Base-by-base conservation (phyloP, 768 basidiomycete species). In the Termitomyces heimii region DNA sequence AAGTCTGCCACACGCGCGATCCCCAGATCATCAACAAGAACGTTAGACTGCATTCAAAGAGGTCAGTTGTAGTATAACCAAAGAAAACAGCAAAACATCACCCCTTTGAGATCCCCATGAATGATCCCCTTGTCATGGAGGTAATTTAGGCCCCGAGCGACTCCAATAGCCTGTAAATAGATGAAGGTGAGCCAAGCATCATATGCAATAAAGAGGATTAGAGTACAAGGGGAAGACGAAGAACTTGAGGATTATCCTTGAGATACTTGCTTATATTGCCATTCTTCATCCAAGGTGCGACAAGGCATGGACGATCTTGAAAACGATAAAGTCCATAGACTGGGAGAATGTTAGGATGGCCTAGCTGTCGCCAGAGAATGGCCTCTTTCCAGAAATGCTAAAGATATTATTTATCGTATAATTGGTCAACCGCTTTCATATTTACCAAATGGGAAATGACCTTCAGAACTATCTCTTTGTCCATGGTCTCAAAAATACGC, bases 261-360 rank as follows among this genome's bases (percentile, higher is more conserved):
- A 44, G 54, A 26, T 46, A 46, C 22, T 34, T 54, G n/a, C 13
- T 65, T 12, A 72, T 61, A 43, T 70, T 71, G 0, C 72, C 73
- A 47, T 70, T 67, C 29, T 72, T 63, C 73, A 73, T 72, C 73
- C 71, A 75, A 5, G 73, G 70, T 4, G 70, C 69, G 2, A 74
- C 70, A 39, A 73, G 65, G 50, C 70, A 71, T 12, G 72, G 56
- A 39, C 70, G 61, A 9, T 57, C 56, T 26, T 62, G 55, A 10
- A 54, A 56, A 31, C 69, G 67, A 34, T 58, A 60, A 7, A 69
- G 52, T 3, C 75, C 74, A 14, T 69, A 70, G 40, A 76, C 71
- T 0, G 74, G 73, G 6, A 75, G 65, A 10, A 76, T 61, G 55
- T 61, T 61, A 5, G 48, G 42, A 45, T 61, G 60, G 20, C 44